These are phyloP conservation scores for Rhizopogon sp. DNA, from an alignment of 768 basidiomycete genomes.

Conservation along the genomic window DNA sequence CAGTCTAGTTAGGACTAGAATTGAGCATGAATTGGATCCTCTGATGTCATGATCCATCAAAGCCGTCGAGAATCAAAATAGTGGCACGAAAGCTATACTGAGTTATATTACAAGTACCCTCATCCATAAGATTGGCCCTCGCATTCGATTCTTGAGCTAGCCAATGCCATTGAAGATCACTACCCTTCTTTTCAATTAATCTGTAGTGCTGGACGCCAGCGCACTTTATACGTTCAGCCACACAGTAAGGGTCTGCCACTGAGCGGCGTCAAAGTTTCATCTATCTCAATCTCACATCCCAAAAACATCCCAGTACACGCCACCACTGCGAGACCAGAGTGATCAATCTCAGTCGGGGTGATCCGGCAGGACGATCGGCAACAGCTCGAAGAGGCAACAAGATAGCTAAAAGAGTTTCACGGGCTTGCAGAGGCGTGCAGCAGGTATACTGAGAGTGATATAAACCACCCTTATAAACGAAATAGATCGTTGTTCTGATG, in stretches of 20 bases:
- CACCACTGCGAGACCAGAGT: neutral
- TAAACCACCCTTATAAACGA: neutral
- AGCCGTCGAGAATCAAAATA: neutral
- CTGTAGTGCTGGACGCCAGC: neutral
- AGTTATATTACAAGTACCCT: neutral
- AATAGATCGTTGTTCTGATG: neutral
- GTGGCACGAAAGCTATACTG: neutral
- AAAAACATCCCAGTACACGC: neutral
- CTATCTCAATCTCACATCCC: neutral
- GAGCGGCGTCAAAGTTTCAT: slow-evolving; percentile 1
- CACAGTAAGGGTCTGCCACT: neutral
- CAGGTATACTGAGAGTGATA: neutral
- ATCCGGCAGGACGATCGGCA: neutral
- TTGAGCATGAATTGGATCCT: neutral
- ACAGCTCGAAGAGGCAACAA: neutral
- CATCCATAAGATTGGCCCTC: neutral
- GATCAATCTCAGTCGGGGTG: neutral
- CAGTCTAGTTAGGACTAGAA: slow-evolving; percentile 9
- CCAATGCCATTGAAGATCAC: neutral
- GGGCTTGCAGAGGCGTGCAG: neutral
- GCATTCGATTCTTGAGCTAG: neutral
- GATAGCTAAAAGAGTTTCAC: neutral
- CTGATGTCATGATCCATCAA: neutral
- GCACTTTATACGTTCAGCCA: neutral
- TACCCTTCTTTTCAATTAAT: neutral